These are phyloP conservation scores for Pleurotus sapidus DNA, from an alignment of 768 basidiomycete species.

Conservation along the genomic window DNA sequence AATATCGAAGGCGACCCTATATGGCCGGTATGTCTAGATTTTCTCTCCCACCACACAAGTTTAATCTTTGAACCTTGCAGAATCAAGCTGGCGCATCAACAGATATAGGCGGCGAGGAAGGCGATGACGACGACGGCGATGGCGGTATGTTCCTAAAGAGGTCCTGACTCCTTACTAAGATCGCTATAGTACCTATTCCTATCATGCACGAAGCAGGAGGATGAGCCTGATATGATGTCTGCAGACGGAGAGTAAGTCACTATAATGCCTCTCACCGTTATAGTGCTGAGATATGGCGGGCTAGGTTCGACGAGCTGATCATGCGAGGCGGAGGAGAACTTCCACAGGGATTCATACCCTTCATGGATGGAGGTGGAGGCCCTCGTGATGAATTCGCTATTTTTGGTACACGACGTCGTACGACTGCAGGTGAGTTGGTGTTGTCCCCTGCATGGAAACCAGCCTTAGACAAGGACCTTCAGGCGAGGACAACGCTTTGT, in stretches of 20 bases:
- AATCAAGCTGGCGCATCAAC: conserved; percentile 45
- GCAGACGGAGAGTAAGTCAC: conserved; percentile 60
- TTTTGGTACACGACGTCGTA: conserved; percentile 54
- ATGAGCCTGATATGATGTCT: conserved; percentile 58
- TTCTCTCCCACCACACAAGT: not conserved
- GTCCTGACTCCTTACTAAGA: conserved; percentile 11
- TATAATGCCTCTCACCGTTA: not conserved
- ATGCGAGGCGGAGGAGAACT: conserved; percentile 29
- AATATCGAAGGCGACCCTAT: conserved; percentile 53
- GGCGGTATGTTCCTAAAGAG: conserved; percentile 39
- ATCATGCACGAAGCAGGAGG: conserved; percentile 64
- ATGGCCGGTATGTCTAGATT: conserved; percentile 45
- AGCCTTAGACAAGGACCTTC: conserved; percentile 7
- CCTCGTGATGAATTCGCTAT: conserved; percentile 38
- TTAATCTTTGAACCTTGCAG: conserved; percentile 33
- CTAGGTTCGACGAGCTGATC: conserved; percentile 38
- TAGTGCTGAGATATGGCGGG: too few relatives aligned
- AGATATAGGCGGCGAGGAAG: conserved; percentile 45
- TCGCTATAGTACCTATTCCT: conserved; percentile 42
- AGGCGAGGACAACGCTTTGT: conserved; percentile 54
- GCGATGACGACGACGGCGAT: conserved; percentile 61
- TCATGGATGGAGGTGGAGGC: conserved; percentile 33
- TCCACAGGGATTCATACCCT: conserved; percentile 52
- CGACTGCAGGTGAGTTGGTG: conserved; percentile 37
- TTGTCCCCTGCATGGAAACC: conserved; percentile 8